phyloP scores from a whole-genome alignment of 208 protist species.

The Endotrypanum monterogeii region DNA sequence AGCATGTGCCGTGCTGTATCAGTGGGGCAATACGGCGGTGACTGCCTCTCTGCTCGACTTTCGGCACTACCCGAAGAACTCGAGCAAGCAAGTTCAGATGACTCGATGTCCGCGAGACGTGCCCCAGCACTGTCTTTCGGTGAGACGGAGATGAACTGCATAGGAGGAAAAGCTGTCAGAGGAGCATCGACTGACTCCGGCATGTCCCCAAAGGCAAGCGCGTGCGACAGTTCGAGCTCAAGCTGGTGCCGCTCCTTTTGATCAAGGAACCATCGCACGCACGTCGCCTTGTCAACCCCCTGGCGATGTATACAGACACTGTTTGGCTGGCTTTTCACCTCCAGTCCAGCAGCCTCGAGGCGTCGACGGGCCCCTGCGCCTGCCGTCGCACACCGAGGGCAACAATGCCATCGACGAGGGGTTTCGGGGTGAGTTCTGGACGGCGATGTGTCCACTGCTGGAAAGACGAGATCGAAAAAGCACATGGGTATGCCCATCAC shows the following conservation, averaged over 20 bases:
- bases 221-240: slow-evolving; percentile 31
- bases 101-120: slow-evolving; percentile 9
- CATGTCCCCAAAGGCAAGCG: slow-evolving; percentile 55
- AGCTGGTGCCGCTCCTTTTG: slow-evolving; percentile 13
- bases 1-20: slow-evolving; percentile 11
- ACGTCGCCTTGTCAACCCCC: slow-evolving; percentile 49
- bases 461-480: slow-evolving; percentile 41
- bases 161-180: slow-evolving; percentile 45
- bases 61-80: not conserved
- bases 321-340: slow-evolving; percentile 60
- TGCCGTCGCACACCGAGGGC: slow-evolving; percentile 28
- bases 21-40: not conserved
- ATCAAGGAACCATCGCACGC: slow-evolving; percentile 43
- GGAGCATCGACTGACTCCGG: slow-evolving; percentile 54
- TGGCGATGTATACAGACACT: slow-evolving; percentile 51
- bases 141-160: slow-evolving; percentile 60
- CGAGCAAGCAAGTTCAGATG: not conserved
- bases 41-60: not conserved
- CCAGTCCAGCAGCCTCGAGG: slow-evolving; percentile 31
- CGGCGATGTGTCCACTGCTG: not conserved
- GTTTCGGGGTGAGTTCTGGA: not conserved
- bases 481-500: slow-evolving; percentile 61
- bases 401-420: slow-evolving; percentile 31
- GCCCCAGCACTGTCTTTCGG: slow-evolving; percentile 19
- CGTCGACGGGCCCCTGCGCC: slow-evolving; percentile 13